Evolutionary conservation across 2,329 filamentous ascomycete genomes (phyloP).

Genomic region (Colletotrichum viniferum): DNA sequence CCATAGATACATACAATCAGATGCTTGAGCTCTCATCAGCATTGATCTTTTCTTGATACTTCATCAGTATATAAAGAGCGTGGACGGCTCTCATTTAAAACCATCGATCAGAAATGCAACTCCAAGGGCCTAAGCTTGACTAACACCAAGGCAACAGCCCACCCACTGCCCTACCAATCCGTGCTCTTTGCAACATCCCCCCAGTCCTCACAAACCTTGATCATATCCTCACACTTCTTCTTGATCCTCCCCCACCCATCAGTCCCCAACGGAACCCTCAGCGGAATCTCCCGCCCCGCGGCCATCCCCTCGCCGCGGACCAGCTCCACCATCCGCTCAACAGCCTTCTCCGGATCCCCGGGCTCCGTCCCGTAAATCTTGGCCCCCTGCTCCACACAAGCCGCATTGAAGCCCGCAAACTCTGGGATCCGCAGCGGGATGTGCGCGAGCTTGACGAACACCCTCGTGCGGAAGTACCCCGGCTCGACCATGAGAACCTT

Average conservation of each 20-base stretch:
- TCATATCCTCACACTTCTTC: constrained; percentile 53
- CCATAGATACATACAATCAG: constrained; percentile 20
- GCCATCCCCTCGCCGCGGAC: constrained; percentile 49
- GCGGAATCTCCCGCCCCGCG: constrained; percentile 37
- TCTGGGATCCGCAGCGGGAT: background rate
- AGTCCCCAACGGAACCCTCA: constrained; percentile 56
- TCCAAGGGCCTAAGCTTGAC: background rate
- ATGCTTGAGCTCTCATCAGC: background rate
- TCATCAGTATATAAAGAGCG: background rate
- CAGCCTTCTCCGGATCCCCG: constrained; percentile 55
- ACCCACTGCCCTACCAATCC: constrained; percentile 29
- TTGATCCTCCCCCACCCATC: constrained; percentile 55
- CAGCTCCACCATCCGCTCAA: constrained; percentile 57
- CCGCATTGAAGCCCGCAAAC: background rate
- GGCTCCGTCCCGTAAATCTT: constrained; percentile 31
- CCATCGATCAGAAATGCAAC: background rate
- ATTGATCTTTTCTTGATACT: background rate
- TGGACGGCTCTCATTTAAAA: background rate
- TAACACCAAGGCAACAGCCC: background rate
- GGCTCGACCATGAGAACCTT: constrained; percentile 45
- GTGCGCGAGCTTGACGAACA: background rate
- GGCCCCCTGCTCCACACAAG: background rate
- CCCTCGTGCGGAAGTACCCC: constrained; percentile 48
- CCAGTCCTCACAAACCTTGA: constrained; percentile 52
- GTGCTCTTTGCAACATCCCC: constrained; percentile 53